phyloP scores from a whole-genome alignment of 768 basidiomycete genomes.

The Suillus discolor region DNA sequence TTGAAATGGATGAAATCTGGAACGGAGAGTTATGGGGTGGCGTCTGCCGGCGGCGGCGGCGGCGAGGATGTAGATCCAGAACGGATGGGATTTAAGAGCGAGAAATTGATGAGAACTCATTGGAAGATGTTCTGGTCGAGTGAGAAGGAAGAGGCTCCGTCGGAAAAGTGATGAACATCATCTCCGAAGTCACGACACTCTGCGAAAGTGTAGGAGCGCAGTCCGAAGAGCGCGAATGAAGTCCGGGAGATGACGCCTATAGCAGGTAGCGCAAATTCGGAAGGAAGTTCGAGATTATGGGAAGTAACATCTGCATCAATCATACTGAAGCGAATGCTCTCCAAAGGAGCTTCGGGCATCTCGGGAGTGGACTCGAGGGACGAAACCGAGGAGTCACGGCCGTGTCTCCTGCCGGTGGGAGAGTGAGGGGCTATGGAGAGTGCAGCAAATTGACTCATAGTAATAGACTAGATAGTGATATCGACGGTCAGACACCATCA shows the following conservation, averaged over 20 bases:
- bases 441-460: constrained; percentile 51
- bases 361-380: constrained; percentile 65
- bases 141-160: constrained; percentile 39
- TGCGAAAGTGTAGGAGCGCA: constrained; percentile 47
- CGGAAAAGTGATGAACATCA: constrained; percentile 45
- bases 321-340: constrained; percentile 40
- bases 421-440: constrained; percentile 60
- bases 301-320: constrained; percentile 42
- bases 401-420: constrained; percentile 44
- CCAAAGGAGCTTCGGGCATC: constrained; percentile 38
- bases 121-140: constrained; percentile 52
- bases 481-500: not conserved
- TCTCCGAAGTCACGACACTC: constrained; percentile 39
- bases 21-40: constrained; percentile 27
- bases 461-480: constrained; percentile 26
- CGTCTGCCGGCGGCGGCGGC: constrained; percentile 30
- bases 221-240: constrained; percentile 34
- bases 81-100: constrained; percentile 25
- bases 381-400: constrained; percentile 50
- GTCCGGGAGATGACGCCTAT: constrained; percentile 25
- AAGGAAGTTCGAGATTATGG: constrained; percentile 31
- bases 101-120: constrained; percentile 30
- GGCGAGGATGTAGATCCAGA: constrained; percentile 28
- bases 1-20: constrained; percentile 24
- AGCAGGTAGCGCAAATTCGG: constrained; percentile 20